Evolutionary conservation across 2,329 filamentous ascomycete species (phyloP).

Genomic region (Penicillium corylophilum): DNA sequence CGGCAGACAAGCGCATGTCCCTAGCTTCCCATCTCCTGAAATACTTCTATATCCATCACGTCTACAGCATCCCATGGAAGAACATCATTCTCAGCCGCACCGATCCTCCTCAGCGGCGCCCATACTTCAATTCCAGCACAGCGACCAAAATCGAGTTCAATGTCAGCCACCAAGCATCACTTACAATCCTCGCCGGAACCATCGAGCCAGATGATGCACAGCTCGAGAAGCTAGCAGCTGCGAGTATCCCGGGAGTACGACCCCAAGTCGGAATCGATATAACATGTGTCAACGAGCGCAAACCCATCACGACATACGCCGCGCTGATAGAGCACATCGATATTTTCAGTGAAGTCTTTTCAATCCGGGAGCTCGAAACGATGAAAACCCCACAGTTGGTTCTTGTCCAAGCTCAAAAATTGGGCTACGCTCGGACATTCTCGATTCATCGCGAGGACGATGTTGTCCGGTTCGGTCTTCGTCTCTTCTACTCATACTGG

Average conservation of each 20-base stretch:
- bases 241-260: not conserved
- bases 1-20: slow-evolving; percentile 60
- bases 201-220: slow-evolving; percentile 18
- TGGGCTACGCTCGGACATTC: slow-evolving; percentile 12
- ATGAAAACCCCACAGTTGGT: slow-evolving; percentile 49
- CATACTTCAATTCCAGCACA: slow-evolving; percentile 47
- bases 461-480: slow-evolving; percentile 54
- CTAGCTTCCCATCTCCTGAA: slow-evolving; percentile 63
- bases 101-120: slow-evolving; percentile 48
- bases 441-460: slow-evolving; percentile 11
- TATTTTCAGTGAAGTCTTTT: slow-evolving; percentile 62
- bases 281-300: slow-evolving; percentile 58
- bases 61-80: slow-evolving; percentile 57
- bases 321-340: slow-evolving; percentile 59
- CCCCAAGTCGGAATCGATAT: slow-evolving; percentile 60
- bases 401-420: slow-evolving; percentile 11
- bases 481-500: slow-evolving; percentile 65
- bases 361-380: slow-evolving; percentile 52
- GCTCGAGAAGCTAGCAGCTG: slow-evolving; percentile 1
- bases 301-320: slow-evolving; percentile 39
- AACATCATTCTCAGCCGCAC: slow-evolving; percentile 56
- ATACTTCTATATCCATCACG: slow-evolving; percentile 57
- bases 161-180: slow-evolving; percentile 62
- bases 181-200: slow-evolving; percentile 59
- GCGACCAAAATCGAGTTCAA: slow-evolving; percentile 61